Evolutionary conservation across 2,329 filamentous ascomycete species (phyloP), one percentile per base, ranked within the genome.

Genomic region (Lomentospora prolificans): DNA sequence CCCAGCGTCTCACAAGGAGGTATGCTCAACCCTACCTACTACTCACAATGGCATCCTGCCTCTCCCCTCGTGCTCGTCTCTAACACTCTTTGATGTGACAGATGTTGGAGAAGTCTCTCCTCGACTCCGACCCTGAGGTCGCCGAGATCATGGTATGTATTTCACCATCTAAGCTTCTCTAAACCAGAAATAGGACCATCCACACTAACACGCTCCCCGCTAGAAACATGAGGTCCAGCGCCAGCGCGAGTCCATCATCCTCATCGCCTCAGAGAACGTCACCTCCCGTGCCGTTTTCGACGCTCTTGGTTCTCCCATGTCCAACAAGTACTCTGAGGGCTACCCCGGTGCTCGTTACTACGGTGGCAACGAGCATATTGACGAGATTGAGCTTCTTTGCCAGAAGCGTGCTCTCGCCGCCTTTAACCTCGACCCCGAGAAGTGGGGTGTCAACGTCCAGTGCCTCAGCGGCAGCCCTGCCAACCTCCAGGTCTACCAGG

Each of bases 401-500:
- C 94, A 99, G 79, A 81, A 84, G 72, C 87, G 94, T 75, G 94
- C 94, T 62, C 86, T 99, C 61, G 82, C 89, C 75, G 87, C 91
- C 58, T 99, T 97, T 80, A 82, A 89, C 69, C 76, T 95, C 63
- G 88, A 95, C 74, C 69, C 86, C 17, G 82, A 84, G 63, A 90
- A 95, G 78, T 99, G 94, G 94, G 94, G 94, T 70, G 94, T 99
- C 76, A 99, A 99, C 70, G 94, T 99, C 58, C 94, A 99, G 79
- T 90, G 88, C 73, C 77, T 96, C 68, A 89, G 84, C 68, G 94
- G 94, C 66, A 91, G 86, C 72, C 94, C 94, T 64, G 94, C 94
- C 76, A 99, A 99, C 76, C 78, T 99, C 64, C 90, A 97, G 80
- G 90, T 95, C 64, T 99, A 97, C 80, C 91, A 96, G 78, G 94